Evolutionary conservation across 192 early-diverging fungal genomes (phyloP).

Genomic region (Glomus cerebriforme): DNA sequence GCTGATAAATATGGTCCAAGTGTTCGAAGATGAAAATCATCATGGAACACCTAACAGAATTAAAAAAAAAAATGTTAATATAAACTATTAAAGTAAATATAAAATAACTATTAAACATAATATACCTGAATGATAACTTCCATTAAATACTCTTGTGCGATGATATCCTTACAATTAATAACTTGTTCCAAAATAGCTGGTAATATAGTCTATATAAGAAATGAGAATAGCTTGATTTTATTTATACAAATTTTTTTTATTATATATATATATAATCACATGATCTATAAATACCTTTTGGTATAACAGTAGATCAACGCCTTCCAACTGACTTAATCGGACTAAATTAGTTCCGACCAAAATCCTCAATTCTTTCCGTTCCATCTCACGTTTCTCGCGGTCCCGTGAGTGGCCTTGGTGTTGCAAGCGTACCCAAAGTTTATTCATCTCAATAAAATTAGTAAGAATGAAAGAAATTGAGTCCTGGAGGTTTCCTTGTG

Average conservation of each 20-base stretch:
- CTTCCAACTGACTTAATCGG: conserved; percentile 89
- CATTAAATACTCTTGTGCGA: conserved; percentile 99
- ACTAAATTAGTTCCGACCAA: conserved; percentile 97
- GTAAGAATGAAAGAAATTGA: conserved; percentile 95
- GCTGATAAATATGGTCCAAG: conserved; percentile 88
- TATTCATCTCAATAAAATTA: conserved; percentile 99
- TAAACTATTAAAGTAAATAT: background rate
- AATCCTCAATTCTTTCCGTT: conserved; percentile 92
- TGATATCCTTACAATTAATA: conserved; percentile 93
- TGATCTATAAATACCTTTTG: conserved; percentile 50
- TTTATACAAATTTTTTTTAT: too few relatives aligned
- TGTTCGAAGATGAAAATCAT: conserved; percentile 94
- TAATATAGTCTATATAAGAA: conserved; percentile 65
- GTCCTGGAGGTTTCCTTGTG: conserved; percentile 85
- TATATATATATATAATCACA: background rate
- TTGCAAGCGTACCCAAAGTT: conserved; percentile 99
- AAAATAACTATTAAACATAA: background rate
- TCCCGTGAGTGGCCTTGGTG: conserved; percentile 94
- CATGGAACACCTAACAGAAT: conserved; percentile 83
- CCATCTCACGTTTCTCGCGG: conserved; percentile 91
- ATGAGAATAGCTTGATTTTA: background rate
- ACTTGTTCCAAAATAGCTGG: conserved; percentile 95
- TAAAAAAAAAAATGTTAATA: background rate
- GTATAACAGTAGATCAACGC: conserved; percentile 83
- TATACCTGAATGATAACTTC: conserved; percentile 96